A percentile compares a stretch with the other conserved stretches of the same genome.
phyloP scores from a whole-genome alignment of 805 yeast species.

The Spathaspora gorwiae region DNA sequence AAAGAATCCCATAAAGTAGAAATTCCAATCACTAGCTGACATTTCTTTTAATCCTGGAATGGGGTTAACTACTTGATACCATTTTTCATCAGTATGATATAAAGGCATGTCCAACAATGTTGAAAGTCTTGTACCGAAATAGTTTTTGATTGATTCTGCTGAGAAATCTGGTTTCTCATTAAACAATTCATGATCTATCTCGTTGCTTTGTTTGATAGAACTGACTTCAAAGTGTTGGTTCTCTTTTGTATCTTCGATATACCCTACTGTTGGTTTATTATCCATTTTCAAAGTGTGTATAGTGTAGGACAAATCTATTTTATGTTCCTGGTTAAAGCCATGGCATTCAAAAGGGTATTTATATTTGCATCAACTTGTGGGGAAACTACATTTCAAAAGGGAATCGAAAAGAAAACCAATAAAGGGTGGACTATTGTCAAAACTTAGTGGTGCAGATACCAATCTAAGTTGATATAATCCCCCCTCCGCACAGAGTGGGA shows the following conservation, averaged over 20 bases:
- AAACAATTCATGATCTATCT: constrained; percentile 4
- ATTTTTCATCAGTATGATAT: constrained; percentile 25
- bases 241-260: background rate
- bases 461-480: no score
- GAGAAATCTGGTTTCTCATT: constrained; percentile 16
- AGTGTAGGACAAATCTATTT: no score
- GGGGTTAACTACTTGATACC: constrained; percentile 36
- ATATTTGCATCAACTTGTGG: no score
- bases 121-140: constrained; percentile 12
- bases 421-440: no score
- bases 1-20: constrained; percentile 47
- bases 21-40: constrained; percentile 38
- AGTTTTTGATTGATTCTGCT: constrained; percentile 4
- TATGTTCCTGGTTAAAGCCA: no score
- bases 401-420: no score
- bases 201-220: background rate
- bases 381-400: no score
- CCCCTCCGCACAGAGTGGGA: no score
- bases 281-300: background rate
- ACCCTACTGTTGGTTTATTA: background rate
- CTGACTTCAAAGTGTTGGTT: background rate
- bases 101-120: constrained; percentile 18
- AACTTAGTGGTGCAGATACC: no score
- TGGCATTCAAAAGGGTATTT: no score
- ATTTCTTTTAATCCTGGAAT: constrained; percentile 29